These are phyloP conservation scores for Chlamydomonas incerta DNA, from an alignment of 139 green algal genomes.

Conservation along the genomic window DNA sequence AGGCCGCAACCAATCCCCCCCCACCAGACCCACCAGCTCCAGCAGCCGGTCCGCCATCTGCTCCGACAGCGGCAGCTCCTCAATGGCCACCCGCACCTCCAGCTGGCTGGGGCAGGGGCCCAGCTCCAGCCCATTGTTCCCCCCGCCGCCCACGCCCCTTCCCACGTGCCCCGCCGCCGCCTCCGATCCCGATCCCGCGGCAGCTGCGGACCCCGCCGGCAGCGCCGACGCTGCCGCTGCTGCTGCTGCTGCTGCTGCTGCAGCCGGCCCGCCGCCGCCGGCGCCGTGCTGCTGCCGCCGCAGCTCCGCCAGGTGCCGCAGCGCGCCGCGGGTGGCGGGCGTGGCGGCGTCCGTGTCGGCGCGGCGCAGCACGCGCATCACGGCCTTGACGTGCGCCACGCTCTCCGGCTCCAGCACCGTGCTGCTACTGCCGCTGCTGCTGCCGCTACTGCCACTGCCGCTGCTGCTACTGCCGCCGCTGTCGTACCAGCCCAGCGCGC, in stretches of 20 bases:
- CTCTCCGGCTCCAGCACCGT: not conserved
- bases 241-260: not conserved
- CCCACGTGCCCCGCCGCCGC: not conserved
- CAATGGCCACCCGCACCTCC: slow-evolving; percentile 22
- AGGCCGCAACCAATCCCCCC: too few species aligned
- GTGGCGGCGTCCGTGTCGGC: slow-evolving; percentile 16
- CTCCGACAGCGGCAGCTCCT: slow-evolving; percentile 17
- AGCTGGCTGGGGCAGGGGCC: slow-evolving; percentile 22
- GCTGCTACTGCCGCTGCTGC: not conserved
- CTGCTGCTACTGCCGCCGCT: too few species aligned
- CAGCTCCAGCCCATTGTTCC: not conserved
- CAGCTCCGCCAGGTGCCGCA: not conserved
- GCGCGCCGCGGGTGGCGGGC: not conserved
- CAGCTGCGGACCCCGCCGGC: too few species aligned
- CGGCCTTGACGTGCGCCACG: slow-evolving; percentile 4
- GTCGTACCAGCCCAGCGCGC: not conserved
- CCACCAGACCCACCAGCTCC: not conserved
- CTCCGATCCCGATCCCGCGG: not conserved
- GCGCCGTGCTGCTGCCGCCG: not conserved
- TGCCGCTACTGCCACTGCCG: not conserved
- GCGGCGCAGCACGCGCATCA: slow-evolving; percentile 28
- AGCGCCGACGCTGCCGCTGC: too few species aligned
- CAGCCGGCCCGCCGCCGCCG: not conserved
- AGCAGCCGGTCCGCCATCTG: slow-evolving; percentile 6
- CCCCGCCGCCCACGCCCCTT: too few species aligned